Evolutionary conservation across 1,284 basidiomycete genomes (phyloP), one percentile per base, ranked within the genome.

Genomic region (Porogramme epimiltina): DNA sequence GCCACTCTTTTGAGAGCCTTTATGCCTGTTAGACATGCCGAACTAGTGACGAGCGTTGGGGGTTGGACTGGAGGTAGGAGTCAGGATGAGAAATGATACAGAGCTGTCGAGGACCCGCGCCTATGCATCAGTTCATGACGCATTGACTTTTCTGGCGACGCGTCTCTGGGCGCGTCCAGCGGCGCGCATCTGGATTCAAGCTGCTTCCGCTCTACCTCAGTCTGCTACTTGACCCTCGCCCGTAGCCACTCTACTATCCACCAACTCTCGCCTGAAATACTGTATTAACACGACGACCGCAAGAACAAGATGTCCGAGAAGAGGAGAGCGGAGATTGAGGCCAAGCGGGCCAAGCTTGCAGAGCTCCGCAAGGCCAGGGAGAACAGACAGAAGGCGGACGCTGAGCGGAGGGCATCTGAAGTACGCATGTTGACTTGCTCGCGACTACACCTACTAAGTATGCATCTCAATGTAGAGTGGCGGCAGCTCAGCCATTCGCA

Each of bases 311-410:
- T 68, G 70, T 66, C 70, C 19, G 76, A 77, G 50, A 67, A 71
- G 51, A 78, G 87, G 36, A 72, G 85, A 63, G 81, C 87, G 63
- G 95, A 98, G 73, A 92, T 98, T 56, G 93, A 95, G 71, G 91
- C 89, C 37, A 99, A 98, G 73, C 79, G 88, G 54, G 84, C 86
- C 6, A 95, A 94, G 70, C 85, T 98, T 38, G 92, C 85, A 42
- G 92, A 95, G 59, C 78, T 95, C 25, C 80, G 88, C 54, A 82
- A 85, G 64, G 87, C 84, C 36, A 73, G 91, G 37, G 82, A 82
- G 42, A 84, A 88, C 55, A 77, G 91, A 55, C 81, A 87, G 63
- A 79, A 75, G 49, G 77, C 74, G 49, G 84, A 85, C 40, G 74
- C 71, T 26, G 82, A 87, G 49, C 73, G 80, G 60, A 75, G 79